These are phyloP conservation scores for Coemansia sp. DNA, from an alignment of 192 early-diverging fungal genomes.

Conservation along the genomic window DNA sequence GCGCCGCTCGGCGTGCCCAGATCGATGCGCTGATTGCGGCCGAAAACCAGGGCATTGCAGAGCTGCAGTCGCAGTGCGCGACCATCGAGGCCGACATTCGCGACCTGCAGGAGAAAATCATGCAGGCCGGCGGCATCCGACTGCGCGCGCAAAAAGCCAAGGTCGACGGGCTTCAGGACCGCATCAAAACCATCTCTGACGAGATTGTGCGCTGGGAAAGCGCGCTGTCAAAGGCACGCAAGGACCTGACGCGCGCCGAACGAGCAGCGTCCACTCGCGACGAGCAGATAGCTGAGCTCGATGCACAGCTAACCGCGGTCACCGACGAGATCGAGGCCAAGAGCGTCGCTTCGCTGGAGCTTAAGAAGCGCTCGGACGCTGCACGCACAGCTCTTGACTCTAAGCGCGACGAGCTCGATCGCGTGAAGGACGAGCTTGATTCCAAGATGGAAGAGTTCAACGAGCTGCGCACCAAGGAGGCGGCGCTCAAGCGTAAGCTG, in stretches of 20 bases:
- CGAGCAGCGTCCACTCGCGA: constrained; percentile 63
- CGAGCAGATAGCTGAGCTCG: constrained; percentile 61
- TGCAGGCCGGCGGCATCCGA: constrained; percentile 85
- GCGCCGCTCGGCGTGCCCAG: constrained; percentile 34
- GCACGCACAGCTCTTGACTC: constrained; percentile 56
- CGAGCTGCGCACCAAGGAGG: constrained; percentile 65
- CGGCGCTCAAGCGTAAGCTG: constrained; percentile 64
- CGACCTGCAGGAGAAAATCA: constrained; percentile 80
- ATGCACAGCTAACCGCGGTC: constrained; percentile 62
- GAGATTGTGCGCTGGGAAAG: constrained; percentile 71
- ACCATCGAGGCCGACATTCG: constrained; percentile 77
- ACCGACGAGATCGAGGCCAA: constrained; percentile 61
- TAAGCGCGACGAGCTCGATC: constrained; percentile 63
- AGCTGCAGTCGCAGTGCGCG: constrained; percentile 57
- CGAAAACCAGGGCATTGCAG: constrained; percentile 46
- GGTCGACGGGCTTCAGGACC: constrained; percentile 75
- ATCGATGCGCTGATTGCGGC: constrained; percentile 50
- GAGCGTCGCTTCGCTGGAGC: constrained; percentile 46
- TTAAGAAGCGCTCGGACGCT: constrained; percentile 46
- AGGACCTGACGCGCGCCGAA: constrained; percentile 68
- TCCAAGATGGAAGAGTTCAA: constrained; percentile 62
- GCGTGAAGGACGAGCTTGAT: constrained; percentile 67
- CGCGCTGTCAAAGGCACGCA: constrained; percentile 70
- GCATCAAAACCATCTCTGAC: constrained; percentile 66
- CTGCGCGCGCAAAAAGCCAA: constrained; percentile 82